Percentiles rank a stretch among this genome's conserved stretches.
phyloP scores from a whole-genome alignment of 257 asterid genomes.

The Leptodermis oblonga region DNA sequence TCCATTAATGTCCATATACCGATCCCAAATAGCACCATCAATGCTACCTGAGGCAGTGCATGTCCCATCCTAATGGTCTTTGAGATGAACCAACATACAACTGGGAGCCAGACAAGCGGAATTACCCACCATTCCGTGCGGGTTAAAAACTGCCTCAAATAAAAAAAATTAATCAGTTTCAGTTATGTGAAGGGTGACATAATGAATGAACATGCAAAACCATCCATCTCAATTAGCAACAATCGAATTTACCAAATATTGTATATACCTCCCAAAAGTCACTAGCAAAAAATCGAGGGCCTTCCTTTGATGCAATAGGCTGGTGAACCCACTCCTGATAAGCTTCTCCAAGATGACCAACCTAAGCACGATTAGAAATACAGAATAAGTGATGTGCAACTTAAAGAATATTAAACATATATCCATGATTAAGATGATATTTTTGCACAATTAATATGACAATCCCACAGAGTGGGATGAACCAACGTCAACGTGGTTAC shows the following conservation, averaged over 20 bases:
- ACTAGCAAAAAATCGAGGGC: conserved; percentile 84
- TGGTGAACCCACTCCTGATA: conserved; percentile 98
- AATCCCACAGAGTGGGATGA: neutral
- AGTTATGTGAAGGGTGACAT: neutral
- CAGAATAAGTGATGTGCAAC: neutral
- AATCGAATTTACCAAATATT: neutral
- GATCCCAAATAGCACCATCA: conserved; percentile 43
- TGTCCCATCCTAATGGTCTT: conserved; percentile 46
- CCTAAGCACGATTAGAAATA: conserved; percentile 34
- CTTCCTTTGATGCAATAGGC: conserved; percentile 79
- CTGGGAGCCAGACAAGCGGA: conserved; percentile 86
- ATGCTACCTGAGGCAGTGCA: conserved; percentile 36
- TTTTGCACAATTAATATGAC: neutral
- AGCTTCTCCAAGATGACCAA: conserved; percentile 86
- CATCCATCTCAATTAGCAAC: neutral
- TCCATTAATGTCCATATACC: conserved; percentile 44
- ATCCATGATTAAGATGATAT: conserved; percentile 1
- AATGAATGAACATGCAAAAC: neutral
- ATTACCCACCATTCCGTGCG: conserved; percentile 73
- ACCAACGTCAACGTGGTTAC: neutral
- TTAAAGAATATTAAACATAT: neutral
- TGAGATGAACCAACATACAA: conserved; percentile 49
- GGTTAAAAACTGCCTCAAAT: conserved; percentile 59
- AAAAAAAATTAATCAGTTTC: conserved; percentile 11
- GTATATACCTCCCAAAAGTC: conserved; percentile 72